Evolutionary conservation across 2,329 filamentous ascomycete species (phyloP), one percentile per base, ranked within the genome.

Genomic region (Plectosphaerella cucumerina): DNA sequence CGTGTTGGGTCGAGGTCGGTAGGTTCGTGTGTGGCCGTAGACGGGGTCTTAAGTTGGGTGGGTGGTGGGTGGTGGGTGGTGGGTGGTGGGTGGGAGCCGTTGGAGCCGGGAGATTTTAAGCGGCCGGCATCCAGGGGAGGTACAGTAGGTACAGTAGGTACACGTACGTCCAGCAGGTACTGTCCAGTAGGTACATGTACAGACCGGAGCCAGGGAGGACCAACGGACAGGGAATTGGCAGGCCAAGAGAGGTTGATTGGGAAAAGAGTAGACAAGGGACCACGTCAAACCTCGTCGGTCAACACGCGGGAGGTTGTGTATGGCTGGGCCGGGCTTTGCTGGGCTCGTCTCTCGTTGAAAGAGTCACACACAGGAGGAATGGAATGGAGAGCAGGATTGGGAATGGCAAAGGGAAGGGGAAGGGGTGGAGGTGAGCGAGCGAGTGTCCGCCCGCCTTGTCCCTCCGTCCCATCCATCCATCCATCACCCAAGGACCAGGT

Each of bases 41-140:
- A 35, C 15, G 33, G 44, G 44, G 45, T 47, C 45, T 47, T 47
- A 47, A 47, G 45, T 37, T 35, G 45, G 35, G 37, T 42, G 39
- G 4, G 17, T 42, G 39, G 39, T 42, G 10, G 26, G 26, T 31
- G 31, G 43, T n/a, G n/a, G n/a, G n/a, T n/a, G 35, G 37, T 42
- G 39, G 4, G 17, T 42, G 39, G 39, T 42, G 10, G 26, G 26
- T 31, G 31, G 43, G 43, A 20, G 33, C 45, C 45, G 45, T 47
- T 47, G 45, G 45, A 22, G 20, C 45, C 34, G 45, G 45, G 45
- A 47, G 35, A 39, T 23, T 47, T 23, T 47, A 39, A 37, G 12
- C 23, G 44, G 44, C n/a, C 31, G 26, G 43, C 22, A 45, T 23
- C 22, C 31, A 45, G 43, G 43, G 14, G 18, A 45, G 43, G 39